Evolutionary conservation across 257 asterid species (phyloP).

Genomic region (Gynochthodes officinalis): DNA sequence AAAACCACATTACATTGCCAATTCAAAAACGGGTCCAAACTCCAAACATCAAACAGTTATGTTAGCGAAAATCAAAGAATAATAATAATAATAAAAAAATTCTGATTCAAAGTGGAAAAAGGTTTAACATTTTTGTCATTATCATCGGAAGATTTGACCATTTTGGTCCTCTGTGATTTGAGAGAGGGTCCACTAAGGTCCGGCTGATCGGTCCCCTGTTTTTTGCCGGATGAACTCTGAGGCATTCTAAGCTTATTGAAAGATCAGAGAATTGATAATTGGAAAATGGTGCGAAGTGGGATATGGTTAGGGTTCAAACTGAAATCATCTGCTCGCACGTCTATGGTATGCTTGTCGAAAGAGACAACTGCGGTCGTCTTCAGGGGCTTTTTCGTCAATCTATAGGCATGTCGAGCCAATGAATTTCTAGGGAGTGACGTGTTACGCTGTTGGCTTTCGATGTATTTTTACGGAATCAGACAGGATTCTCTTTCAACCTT

Average conservation of each 20-base stretch:
- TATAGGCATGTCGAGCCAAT: not conserved
- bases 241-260: constrained; percentile 36
- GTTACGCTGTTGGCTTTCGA: not conserved
- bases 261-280: not conserved
- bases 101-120: not conserved
- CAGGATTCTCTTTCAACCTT: not conserved
- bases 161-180: constrained; percentile 52
- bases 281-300: not conserved
- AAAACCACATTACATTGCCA: not conserved
- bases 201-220: constrained; percentile 51
- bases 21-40: no score
- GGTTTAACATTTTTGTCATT: constrained; percentile 48
- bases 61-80: not conserved
- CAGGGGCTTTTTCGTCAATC: constrained; percentile 12
- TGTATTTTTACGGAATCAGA: not conserved
- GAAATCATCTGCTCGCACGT: not conserved
- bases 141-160: constrained; percentile 62
- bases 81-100: not conserved
- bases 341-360: not conserved
- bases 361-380: not conserved
- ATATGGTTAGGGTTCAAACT: not conserved
- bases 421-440: constrained; percentile 4
- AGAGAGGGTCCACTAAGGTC: constrained; percentile 41
- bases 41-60: no score
- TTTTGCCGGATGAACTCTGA: constrained; percentile 32